Base-by-base conservation (phyloP, 371 early-diverging fungal species). In the Mucor piriformis region DNA sequence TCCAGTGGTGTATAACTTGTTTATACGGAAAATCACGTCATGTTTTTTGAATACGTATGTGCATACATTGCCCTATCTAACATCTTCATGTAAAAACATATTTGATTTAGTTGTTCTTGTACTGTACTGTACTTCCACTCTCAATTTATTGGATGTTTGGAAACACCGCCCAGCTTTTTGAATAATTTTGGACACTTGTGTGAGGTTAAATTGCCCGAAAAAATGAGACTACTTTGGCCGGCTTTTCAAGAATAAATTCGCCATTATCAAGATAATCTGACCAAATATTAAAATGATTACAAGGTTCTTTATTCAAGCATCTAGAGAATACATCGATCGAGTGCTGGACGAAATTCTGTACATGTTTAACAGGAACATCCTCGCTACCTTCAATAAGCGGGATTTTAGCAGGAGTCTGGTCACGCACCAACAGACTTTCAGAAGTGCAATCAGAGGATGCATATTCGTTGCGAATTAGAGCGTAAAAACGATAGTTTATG, bases 291-390 rank as follows among this genome's bases (percentile, higher is more conserved):
- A 42, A 42, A 42, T n/a, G 48, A 25, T 47, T 25, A 15, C 48
- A 47, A 47, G 7, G 27, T 21, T 35, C 20, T 50, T 50, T 50
- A 50, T 55, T 55, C 34, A 59, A 52, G 59, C 21, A 35, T 52
- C 43, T 51, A 35, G 51, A 16, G 34, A 51, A 32, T 51, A 52
- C 51, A 51, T 59, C 10, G 51, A 34, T 59, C 52, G 46, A 59
- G 51, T 51, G 24, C 52, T 52, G n/a, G 34, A 59, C 32, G 44
- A 46, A 52, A 43, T 43, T 43, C 47, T 34, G 42, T 42, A 59
- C 32, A 25, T 52, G 51, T 59, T 42, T 25, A 59, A 53, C 53
- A 59, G 38, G 53, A 51, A 37, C 29, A 53, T 42, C 52, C 43
- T 51, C 46, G 23, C 51, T 35, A 24, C 27, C 38, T 58, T 59